Base-by-base conservation (phyloP, 2,329 filamentous ascomycete genomes). In the Zalaria sp. region DNA sequence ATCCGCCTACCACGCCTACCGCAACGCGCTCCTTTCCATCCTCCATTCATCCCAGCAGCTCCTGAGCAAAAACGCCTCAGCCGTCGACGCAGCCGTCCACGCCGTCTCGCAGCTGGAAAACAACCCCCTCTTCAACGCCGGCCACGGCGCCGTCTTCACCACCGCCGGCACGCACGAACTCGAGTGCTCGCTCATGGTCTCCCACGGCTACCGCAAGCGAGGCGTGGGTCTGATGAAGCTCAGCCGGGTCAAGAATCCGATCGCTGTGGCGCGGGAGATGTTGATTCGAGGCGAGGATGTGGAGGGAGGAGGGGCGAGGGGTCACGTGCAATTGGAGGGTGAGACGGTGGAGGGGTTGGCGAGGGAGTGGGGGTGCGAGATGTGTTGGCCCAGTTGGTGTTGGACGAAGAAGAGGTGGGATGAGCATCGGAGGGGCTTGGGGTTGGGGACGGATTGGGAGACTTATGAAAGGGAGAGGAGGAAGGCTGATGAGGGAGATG, bases 151-250 rank as follows among this genome's bases (percentile, higher is more conserved):
- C 39, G 86, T 93, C 18, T 94, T 93, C 60, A 93, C 85, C 0
- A 76, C 79, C 39, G 79, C 81, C 49, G 88, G 87, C 11, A 73
- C 79, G 47, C 87, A 88, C 57, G 83, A 94, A 64, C 77, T 93
- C 46, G 87, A 94, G 62, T 83, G 84, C 1, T 83, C 78, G 5
- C 75, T 93, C 40, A 93, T 93, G 86, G 82, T 93, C 0, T 83
- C 81, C 2, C 70, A 71, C 27, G 81, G 80, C 0, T 67, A 69
- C 43, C 72, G 76, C 34, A 94, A 93, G 66, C 75, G 84, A 31
- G 85, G 79, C 10, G 82, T 84, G 0, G 84, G 83, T 3, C 77
- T 86, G 4, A 83, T 83, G 64, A 75, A 84, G 3, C 59, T 93
- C 9, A 72, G 69, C 4, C 75, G 69, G 35, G 81, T 91, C n/a